Evolutionary conservation across 1,284 basidiomycete genomes (phyloP).

Genomic region (Trichosporon inkin): DNA sequence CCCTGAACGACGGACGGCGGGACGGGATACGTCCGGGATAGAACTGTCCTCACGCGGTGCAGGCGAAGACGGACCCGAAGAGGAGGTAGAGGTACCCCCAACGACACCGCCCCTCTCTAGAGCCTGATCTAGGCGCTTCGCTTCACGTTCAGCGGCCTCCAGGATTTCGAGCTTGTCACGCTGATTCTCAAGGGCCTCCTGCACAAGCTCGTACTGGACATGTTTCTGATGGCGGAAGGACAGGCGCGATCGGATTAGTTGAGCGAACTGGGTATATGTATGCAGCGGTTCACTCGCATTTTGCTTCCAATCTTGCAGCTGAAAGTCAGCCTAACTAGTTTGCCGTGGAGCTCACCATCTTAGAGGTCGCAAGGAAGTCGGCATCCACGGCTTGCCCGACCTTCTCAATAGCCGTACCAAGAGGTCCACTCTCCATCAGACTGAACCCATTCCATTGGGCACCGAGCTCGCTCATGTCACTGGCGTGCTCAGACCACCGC

Average conservation of each 20-base stretch:
- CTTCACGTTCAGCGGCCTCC: constrained; percentile 88
- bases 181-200: constrained; percentile 82
- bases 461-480: constrained; percentile 91
- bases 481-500: constrained; percentile 86
- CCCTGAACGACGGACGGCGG: constrained; percentile 18
- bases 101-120: constrained; percentile 54
- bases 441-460: constrained; percentile 94
- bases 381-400: constrained; percentile 89
- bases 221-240: constrained; percentile 97
- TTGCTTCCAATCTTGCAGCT: constrained; percentile 88
- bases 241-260: constrained; percentile 88
- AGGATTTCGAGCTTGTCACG: constrained; percentile 82
- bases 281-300: constrained; percentile 93
- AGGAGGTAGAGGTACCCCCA: background rate
- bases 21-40: background rate
- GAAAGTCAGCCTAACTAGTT: constrained; percentile 16
- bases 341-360: constrained; percentile 59
- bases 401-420: constrained; percentile 47
- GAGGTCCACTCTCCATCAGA: constrained; percentile 57
- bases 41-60: background rate
- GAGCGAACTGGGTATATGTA: constrained; percentile 91
- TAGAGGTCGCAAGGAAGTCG: constrained; percentile 86
- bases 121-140: constrained; percentile 81
- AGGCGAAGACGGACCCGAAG: background rate
- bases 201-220: constrained; percentile 94